Evolutionary conservation across 352 stramenopile species (phyloP), one percentile per base, ranked within the genome.

Genomic region (Achlya hypogyna): DNA sequence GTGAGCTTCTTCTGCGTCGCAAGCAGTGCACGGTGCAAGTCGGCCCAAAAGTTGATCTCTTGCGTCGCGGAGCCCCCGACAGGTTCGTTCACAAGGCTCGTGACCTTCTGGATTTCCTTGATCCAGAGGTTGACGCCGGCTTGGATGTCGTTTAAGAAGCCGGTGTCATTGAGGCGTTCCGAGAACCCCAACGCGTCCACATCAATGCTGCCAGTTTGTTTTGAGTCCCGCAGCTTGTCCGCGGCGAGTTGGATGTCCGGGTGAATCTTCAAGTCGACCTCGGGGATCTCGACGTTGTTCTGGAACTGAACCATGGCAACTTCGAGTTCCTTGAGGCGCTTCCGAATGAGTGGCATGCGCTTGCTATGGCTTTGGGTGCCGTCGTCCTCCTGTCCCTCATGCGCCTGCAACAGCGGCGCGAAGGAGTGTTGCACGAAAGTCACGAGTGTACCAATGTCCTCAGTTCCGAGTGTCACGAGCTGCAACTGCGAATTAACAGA

Each of bases 1-100:
- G 83, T 81, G 1, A 96, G 70, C 65, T 93, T 95, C 32, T 87
- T 75, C 60, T 97, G 86, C 2, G 90, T 92, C 18, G 79, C 76
- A 59, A 94, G 69, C 35, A 98, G 71, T 0, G 92, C 89, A 34
- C 90, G 82, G 53, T 96, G 86, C 42, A 98, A 75, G 70, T 96
- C 89, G 52, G 79, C 89, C 94, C 94, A 98, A 71, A 98, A 98
- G 71, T 98, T 96, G 49, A 98, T 94, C 70, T 98, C 94, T 68
- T 98, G 91, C 63, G 95, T 91, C 14, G 88, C 79, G 14, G 84
- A 94, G 20, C 88, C 88, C 18, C 84, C 76, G n/a, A 95, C 68
- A n/a, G 87, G 86, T 53, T 95, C 87, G 51, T 77, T 85, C 28
- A 95, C 82, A 3, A 98, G 76, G 10, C 82, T 77, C 14, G 89